phyloP scores from a whole-genome alignment of 1,139 yeast genomes.

The Sugiyamaella sp. region DNA sequence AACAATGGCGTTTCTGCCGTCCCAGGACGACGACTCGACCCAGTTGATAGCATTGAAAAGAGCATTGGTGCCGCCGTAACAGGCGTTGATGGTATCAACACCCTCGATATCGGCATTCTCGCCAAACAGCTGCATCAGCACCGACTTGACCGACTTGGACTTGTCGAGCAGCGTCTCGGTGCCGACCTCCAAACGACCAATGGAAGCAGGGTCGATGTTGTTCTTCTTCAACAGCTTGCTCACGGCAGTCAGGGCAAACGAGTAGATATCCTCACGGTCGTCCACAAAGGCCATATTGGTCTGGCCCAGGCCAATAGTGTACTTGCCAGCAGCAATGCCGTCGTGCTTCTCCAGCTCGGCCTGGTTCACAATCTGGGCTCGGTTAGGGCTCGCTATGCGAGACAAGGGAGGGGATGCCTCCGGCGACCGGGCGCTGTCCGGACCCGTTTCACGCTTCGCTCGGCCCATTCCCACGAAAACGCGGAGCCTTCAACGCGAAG shows the following conservation, averaged over 20 bases:
- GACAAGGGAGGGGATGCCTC: constrained; percentile 2
- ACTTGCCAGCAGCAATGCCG: constrained; percentile 90
- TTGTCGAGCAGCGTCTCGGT: constrained; percentile 97
- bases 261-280: constrained; percentile 96
- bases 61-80: constrained; percentile 98
- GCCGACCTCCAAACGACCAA: constrained; percentile 98
- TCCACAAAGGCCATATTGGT: constrained; percentile 97
- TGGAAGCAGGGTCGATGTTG: constrained; percentile 73
- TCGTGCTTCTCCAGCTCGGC: constrained; percentile 82
- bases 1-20: constrained; percentile 96
- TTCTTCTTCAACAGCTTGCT: constrained; percentile 77
- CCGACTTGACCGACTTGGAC: constrained; percentile 95
- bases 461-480: no score
- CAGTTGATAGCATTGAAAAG: constrained; percentile 92
- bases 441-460: constrained; percentile 9
- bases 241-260: constrained; percentile 82
- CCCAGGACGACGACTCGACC: constrained; percentile 97
- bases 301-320: constrained; percentile 98
- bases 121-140: constrained; percentile 90
- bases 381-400: neutral
- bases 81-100: constrained; percentile 93
- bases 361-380: constrained; percentile 73
- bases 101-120: constrained; percentile 94
- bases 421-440: constrained; percentile 15
- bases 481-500: no score